phyloP scores from a whole-genome alignment of 1,139 yeast species.

The Scheffersomyces parashehatae region DNA sequence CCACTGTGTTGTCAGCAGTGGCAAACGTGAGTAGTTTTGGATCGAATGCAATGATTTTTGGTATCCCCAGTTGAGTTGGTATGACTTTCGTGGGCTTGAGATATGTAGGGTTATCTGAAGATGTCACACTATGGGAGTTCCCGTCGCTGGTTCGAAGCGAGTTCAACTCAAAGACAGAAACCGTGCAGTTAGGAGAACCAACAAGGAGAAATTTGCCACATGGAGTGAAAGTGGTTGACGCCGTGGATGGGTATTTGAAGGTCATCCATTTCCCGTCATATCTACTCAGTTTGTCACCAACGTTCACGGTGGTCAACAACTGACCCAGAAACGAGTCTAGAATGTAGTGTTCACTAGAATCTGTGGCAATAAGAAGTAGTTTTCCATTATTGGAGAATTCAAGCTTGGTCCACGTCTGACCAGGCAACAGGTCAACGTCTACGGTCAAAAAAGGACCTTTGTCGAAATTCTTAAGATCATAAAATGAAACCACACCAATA shows the following conservation, averaged over 20 bases:
- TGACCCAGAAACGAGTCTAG: conserved; percentile 75
- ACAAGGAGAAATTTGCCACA: conserved; percentile 75
- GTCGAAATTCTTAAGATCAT: conserved; percentile 60
- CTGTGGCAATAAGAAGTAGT: conserved; percentile 64
- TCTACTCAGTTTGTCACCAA: conserved; percentile 20
- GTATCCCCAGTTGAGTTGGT: conserved; percentile 36
- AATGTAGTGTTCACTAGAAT: conserved; percentile 53
- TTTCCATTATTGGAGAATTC: conserved; percentile 88
- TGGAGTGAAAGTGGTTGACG: conserved; percentile 72
- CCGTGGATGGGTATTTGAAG: conserved; percentile 52
- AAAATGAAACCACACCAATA: conserved; percentile 39
- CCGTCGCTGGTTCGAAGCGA: conserved; percentile 34
- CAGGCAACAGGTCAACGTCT: conserved; percentile 24
- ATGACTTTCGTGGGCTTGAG: conserved; percentile 27
- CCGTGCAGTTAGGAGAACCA: conserved; percentile 50
- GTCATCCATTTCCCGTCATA: conserved; percentile 16
- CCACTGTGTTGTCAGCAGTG: conserved; percentile 67
- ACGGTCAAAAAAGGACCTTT: conserved; percentile 52
- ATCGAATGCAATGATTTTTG: conserved; percentile 70
- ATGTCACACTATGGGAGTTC: conserved; percentile 12
- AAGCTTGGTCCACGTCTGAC: conserved; percentile 58
- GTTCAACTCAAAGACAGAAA: conserved; percentile 65
- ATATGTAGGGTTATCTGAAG: conserved; percentile 21
- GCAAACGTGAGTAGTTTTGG: conserved; percentile 79
- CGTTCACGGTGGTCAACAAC: conserved; percentile 51